phyloP scores from a whole-genome alignment of 345 rosid genomes.

The Hypericum androsaemum region DNA sequence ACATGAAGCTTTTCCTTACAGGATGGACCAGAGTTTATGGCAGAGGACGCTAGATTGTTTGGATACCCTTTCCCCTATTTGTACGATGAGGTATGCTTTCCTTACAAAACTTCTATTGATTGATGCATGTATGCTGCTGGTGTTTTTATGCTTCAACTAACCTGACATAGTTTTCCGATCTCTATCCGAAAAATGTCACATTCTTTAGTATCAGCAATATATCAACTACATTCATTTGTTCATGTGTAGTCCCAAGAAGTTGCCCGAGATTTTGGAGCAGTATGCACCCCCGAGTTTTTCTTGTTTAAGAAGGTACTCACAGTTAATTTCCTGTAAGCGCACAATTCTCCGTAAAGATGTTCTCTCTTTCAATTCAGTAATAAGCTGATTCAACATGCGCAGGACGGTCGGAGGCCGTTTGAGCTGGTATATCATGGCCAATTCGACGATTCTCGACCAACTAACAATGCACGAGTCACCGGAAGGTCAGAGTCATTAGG shows the following conservation, averaged over 20 bases:
- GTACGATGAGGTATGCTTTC: constrained; percentile 54
- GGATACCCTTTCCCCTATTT: constrained; percentile 79
- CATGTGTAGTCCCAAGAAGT: constrained; percentile 64
- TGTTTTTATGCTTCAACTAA: too few relatives aligned
- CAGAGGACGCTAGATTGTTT: constrained; percentile 63
- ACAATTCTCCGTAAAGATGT: too few relatives aligned
- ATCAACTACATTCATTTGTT: constrained; percentile 1
- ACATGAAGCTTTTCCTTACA: constrained; percentile 28
- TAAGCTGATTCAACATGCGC: constrained; percentile 7
- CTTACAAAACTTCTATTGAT: not conserved
- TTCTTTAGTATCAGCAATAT: not conserved
- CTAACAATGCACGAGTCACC: constrained; percentile 48
- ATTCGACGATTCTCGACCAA: constrained; percentile 83
- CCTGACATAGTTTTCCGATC: too few relatives aligned
- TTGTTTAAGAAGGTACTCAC: constrained; percentile 61
- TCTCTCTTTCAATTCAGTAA: too few relatives aligned
- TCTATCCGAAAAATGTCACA: not conserved
- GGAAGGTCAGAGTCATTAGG: constrained; percentile 44
- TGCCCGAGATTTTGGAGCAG: constrained; percentile 69
- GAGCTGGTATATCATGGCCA: constrained; percentile 90
- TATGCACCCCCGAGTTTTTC: constrained; percentile 85
- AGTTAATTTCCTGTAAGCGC: too few relatives aligned
- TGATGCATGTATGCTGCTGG: too few relatives aligned
- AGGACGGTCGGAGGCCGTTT: constrained; percentile 90
- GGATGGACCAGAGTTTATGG: constrained; percentile 94